Evolutionary conservation across 805 yeast genomes (phyloP), one percentile per base, ranked within the genome.

Genomic region (Spathaspora girioi): DNA sequence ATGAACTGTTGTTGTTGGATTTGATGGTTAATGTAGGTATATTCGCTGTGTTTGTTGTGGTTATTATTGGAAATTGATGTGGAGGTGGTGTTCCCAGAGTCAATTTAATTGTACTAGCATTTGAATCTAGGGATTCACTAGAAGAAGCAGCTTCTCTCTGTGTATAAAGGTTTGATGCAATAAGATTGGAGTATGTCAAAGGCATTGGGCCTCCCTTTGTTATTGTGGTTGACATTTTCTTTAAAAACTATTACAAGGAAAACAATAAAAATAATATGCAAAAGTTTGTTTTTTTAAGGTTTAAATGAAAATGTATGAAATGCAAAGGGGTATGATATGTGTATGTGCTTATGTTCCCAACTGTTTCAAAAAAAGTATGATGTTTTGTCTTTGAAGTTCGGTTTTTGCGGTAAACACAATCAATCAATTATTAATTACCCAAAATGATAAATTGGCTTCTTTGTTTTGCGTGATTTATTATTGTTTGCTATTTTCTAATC

Each of bases 1-100:
- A 14, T n/a, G 27, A 42, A 11, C 17, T 42, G 38, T 5, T 45
- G 26, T 12, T 42, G 38, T 5, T 45, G 26, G 40, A 15, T 17
- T 19, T 27, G 18, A 35, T 26, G 23, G 29, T 29, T 31, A 31
- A 11, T 14, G 23, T 10, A 4, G 47, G 47, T 23, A 42, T 42
- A 12, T 26, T 31, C 14, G 9, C 15, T 17, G 47, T 27, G 14
- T 18, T 31, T 8, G 47, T 27, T n/a, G 43, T 14, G 23, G 19
- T 23, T 20, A 32, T 43, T n/a, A 44, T 19, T 31, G 41, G 14
- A 18, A 27, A 17, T 29, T 17, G 29, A 9, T 20, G 17, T 42
- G 50, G 50, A 19, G 50, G 50, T 14, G 43, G 50, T 29, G 50
- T 45, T 45, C 47, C 47, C 41, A 35, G 50, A 10, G 50, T 20